Conservation (phyloP, 2,329 filamentous ascomycete genomes). For the Penicillium sp. region DNA sequence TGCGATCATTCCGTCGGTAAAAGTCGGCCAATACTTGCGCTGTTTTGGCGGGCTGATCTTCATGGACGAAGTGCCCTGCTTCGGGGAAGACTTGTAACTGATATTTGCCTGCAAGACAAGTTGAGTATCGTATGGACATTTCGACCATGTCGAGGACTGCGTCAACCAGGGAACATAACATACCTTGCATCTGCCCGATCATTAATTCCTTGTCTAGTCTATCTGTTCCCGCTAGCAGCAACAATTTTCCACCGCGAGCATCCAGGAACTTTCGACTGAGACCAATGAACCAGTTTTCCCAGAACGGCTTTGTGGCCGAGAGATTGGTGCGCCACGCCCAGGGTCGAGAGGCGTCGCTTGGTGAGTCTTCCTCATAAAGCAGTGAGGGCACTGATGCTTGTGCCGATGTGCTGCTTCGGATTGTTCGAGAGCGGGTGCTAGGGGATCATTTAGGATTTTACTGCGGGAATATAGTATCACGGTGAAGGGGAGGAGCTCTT, state of each 20-base stretch:
- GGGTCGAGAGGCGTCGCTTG: conserved; percentile 41
- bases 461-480: no score
- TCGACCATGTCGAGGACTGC: no score
- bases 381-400: conserved; percentile 80
- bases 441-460: neutral
- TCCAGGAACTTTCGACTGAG: conserved; percentile 81
- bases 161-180: conserved; percentile 16
- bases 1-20: conserved; percentile 83
- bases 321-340: conserved; percentile 88
- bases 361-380: conserved; percentile 47
- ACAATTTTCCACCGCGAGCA: conserved; percentile 73
- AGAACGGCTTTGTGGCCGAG: conserved; percentile 76
- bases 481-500: conserved; percentile 17
- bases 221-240: conserved; percentile 84
- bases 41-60: conserved; percentile 87
- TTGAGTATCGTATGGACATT: neutral
- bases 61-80: conserved; percentile 93
- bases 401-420: conserved; percentile 78
- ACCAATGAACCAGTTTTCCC: conserved; percentile 88
- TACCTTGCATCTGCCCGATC: conserved; percentile 96
- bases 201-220: conserved; percentile 84
- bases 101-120: conserved; percentile 61
- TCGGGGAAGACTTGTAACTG: conserved; percentile 91
- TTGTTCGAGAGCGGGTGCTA: conserved; percentile 70
- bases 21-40: conserved; percentile 83